Conservation (phyloP, 768 basidiomycete species). For the Serendipita vermifera region DNA sequence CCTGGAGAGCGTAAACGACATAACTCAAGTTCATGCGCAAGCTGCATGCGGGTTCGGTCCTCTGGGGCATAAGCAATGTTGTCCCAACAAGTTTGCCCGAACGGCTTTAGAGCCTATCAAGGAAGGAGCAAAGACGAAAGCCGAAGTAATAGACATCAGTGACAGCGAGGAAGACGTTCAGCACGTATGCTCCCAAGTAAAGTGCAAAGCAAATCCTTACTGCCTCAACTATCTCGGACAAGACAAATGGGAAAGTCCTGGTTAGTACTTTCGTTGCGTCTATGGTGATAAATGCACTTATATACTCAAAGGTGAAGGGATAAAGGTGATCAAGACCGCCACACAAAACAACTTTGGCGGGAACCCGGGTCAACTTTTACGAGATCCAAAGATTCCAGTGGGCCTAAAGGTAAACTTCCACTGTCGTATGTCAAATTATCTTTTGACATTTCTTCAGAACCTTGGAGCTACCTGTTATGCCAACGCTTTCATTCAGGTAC, state of each 20-base stretch:
- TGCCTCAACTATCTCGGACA: conserved; percentile 85
- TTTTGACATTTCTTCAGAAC: conserved; percentile 39
- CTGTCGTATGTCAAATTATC: background rate
- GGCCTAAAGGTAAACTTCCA: conserved; percentile 50
- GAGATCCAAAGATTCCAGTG: conserved; percentile 49
- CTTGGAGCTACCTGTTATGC: conserved; percentile 96
- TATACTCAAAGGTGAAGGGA: conserved; percentile 33
- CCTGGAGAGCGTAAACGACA: background rate
- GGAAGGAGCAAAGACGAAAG: background rate
- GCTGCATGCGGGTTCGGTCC: background rate
- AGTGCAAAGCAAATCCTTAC: conserved; percentile 64
- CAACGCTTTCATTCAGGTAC: conserved; percentile 83
- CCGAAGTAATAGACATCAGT: background rate
- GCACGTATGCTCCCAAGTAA: conserved; percentile 42
- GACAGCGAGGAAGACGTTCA: conserved; percentile 38
- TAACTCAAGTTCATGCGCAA: background rate
- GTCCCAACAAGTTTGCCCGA: background rate
- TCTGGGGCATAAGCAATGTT: background rate
- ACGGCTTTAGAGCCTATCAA: background rate
- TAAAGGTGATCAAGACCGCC: conserved; percentile 36
- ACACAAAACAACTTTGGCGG: conserved; percentile 35
- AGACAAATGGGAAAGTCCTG: conserved; percentile 64
- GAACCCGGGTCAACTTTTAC: conserved; percentile 39
- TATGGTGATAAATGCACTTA: conserved; percentile 10
- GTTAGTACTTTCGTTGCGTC: conserved; percentile 26